Conservation (phyloP, 2,329 filamentous ascomycete genomes). For the Neurospora crassa region DNA sequence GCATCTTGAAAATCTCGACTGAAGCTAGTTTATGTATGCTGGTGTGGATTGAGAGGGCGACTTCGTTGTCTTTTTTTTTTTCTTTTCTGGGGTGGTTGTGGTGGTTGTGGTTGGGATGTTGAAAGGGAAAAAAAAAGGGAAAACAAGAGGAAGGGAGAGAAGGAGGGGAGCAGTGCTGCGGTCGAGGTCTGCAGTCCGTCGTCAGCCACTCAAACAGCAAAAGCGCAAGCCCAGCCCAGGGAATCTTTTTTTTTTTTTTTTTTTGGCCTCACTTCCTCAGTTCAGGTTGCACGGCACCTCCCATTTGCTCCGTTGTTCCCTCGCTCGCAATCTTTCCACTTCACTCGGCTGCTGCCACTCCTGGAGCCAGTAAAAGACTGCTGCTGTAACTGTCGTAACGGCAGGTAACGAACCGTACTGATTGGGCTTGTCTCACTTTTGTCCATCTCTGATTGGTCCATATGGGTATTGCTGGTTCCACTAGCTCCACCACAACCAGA, state of each 20-base stretch:
- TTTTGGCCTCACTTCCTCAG: background rate
- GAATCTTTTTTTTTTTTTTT: slow-evolving; percentile 27
- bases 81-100: background rate
- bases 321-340: background rate
- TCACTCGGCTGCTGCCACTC: background rate
- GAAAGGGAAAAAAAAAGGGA: slow-evolving; percentile 20
- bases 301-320: background rate
- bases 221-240: slow-evolving; percentile 6
- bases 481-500: slow-evolving; percentile 1
- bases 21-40: slow-evolving; percentile 43
- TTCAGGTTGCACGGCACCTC: background rate
- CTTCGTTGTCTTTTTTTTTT: slow-evolving; percentile 53
- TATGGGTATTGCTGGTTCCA: background rate
- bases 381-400: background rate
- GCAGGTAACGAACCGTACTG: background rate
- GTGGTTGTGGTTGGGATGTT: slow-evolving; percentile 23
- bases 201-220: background rate
- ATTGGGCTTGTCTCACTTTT: background rate
- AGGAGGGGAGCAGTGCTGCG: background rate
- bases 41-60: slow-evolving; percentile 37
- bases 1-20: slow-evolving; percentile 58
- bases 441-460: background rate
- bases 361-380: background rate
- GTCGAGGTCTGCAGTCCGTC: background rate
- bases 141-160: slow-evolving; percentile 23